A percentile compares a stretch with the other conserved stretches of the same genome.
phyloP scores from a whole-genome alignment of 192 early-diverging fungal species.

The Coemansia umbellata region DNA sequence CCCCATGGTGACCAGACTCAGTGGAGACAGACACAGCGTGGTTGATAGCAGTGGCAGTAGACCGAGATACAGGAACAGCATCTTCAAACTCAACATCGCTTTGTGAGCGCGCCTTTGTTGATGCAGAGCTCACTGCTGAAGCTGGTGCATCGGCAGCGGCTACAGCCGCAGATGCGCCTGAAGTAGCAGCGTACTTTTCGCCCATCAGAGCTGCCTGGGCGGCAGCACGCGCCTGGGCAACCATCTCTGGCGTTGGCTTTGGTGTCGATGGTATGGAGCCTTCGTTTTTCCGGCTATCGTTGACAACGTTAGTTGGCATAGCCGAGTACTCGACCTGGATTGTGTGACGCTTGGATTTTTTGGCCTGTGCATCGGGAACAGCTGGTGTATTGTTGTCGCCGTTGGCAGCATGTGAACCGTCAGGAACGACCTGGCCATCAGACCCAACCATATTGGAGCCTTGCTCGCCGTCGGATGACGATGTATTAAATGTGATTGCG shows the following conservation, averaged over 20 bases:
- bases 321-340: constrained; percentile 57
- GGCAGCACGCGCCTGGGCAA: constrained; percentile 41
- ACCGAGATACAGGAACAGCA: neutral
- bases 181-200: constrained; percentile 5
- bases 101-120: constrained; percentile 28
- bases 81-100: constrained; percentile 20
- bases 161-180: neutral
- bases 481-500: constrained; percentile 46
- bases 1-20: neutral
- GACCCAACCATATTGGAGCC: constrained; percentile 4
- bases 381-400: constrained; percentile 34
- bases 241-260: constrained; percentile 31
- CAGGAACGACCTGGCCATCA: constrained; percentile 19
- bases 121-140: constrained; percentile 20
- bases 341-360: constrained; percentile 55
- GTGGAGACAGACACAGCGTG: constrained; percentile 13
- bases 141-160: neutral
- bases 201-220: constrained; percentile 45
- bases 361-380: constrained; percentile 31
- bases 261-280: constrained; percentile 10
- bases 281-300: constrained; percentile 10
- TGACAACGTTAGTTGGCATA: constrained; percentile 4
- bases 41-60: neutral
- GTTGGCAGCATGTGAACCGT: neutral
- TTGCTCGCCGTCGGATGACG: constrained; percentile 24